A percentile compares a stretch with the other conserved stretches of the same genome.
Conservation (phyloP, 1,284 basidiomycete genomes). For the Trichosporon sp. region DNA sequence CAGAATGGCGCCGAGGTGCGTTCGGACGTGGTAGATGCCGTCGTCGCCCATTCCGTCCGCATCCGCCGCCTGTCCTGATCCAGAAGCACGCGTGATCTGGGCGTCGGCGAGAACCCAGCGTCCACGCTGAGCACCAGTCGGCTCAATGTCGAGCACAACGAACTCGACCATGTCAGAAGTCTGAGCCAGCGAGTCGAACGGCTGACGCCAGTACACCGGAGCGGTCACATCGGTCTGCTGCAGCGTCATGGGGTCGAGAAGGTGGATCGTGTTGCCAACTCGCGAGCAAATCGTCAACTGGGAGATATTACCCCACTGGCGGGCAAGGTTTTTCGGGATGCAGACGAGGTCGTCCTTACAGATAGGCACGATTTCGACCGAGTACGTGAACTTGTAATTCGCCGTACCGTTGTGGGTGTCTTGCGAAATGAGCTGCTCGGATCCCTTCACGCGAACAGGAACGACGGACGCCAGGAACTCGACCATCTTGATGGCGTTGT, state of each 20-base stretch:
- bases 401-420: constrained; percentile 90
- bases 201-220: constrained; percentile 82
- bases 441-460: constrained; percentile 79
- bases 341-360: constrained; percentile 98
- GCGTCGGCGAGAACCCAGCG: constrained; percentile 86
- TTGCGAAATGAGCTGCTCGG: constrained; percentile 86
- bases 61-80: constrained; percentile 47
- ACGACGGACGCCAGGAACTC: constrained; percentile 87
- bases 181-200: constrained; percentile 77
- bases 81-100: constrained; percentile 81
- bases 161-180: constrained; percentile 89
- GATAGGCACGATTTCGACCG: constrained; percentile 91
- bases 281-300: constrained; percentile 84
- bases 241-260: constrained; percentile 83
- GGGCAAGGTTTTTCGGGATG: constrained; percentile 76
- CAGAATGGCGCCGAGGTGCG: constrained; percentile 89
- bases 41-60: constrained; percentile 55
- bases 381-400: constrained; percentile 97
- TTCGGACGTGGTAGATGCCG: constrained; percentile 91
- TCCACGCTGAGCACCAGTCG: constrained; percentile 63
- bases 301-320: constrained; percentile 76
- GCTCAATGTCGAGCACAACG: constrained; percentile 90
- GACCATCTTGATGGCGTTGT: constrained; percentile 94
- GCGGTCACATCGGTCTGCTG: constrained; percentile 75
- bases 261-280: constrained; percentile 84